phyloP scores from a whole-genome alignment of 78 protist species.

The Chrysochromulina tobinii region DNA sequence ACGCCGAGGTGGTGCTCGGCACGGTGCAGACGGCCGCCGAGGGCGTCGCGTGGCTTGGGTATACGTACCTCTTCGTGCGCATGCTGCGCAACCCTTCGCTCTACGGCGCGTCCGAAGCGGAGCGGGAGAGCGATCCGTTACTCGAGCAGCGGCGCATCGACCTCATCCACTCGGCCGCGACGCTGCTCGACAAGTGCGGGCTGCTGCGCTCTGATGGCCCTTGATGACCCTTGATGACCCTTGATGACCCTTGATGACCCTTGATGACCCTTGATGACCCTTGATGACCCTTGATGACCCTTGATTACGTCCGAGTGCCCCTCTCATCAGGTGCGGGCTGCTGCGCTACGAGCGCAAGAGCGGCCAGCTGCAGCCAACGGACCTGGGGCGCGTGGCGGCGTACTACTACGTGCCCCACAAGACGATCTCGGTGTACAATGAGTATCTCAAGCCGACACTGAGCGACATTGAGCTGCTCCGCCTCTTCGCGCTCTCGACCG shows the following conservation, averaged over 20 bases:
- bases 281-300: too few relatives aligned
- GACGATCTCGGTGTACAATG: conserved; percentile 81
- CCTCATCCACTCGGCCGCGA: conserved; percentile 92
- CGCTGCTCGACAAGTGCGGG: conserved; percentile 74
- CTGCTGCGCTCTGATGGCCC: conserved; percentile 82
- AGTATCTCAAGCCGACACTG: conserved; percentile 83
- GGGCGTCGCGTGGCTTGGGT: conserved; percentile 94
- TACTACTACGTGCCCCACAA: conserved; percentile 90
- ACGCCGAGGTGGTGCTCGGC: conserved; percentile 98
- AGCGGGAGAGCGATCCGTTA: conserved; percentile 55
- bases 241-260: too few relatives aligned
- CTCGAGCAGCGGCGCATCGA: conserved; percentile 81
- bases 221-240: too few relatives aligned
- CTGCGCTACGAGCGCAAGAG: conserved; percentile 88
- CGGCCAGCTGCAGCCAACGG: conserved; percentile 82
- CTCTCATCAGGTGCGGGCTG: conserved; percentile 79
- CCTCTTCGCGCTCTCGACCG: conserved; percentile 69
- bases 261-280: too few relatives aligned
- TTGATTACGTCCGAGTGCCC: too few relatives aligned
- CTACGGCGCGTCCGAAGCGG: conserved; percentile 81
- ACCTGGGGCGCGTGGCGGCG: conserved; percentile 96
- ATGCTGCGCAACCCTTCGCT: conserved; percentile 92
- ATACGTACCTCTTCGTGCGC: conserved; percentile 95
- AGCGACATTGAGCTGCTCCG: conserved; percentile 92
- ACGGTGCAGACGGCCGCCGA: conserved; percentile 80